phyloP scores from a whole-genome alignment of 1,284 basidiomycete genomes.

The Anthracocystis walkeri region DNA sequence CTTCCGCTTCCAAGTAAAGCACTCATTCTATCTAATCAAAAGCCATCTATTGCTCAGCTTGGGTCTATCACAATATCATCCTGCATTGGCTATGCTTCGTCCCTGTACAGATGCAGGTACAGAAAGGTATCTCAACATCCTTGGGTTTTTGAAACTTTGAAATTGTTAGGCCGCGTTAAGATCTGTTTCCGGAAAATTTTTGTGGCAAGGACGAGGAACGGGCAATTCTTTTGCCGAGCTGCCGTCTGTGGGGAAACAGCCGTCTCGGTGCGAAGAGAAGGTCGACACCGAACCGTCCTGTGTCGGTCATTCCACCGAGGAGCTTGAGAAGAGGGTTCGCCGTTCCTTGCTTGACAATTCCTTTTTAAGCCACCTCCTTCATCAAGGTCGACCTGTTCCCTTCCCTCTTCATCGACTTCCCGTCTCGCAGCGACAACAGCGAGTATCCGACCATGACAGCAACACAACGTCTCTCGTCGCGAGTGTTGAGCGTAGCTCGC shows the following conservation, averaged over 20 bases:
- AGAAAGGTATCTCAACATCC: too few relatives aligned
- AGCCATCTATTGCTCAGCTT: not conserved
- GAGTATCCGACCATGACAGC: slow-evolving; percentile 1
- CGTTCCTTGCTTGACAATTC: not conserved
- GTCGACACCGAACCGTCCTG: not conserved
- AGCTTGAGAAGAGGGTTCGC: not conserved
- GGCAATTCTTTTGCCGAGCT: slow-evolving; percentile 13
- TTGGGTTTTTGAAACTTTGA: not conserved
- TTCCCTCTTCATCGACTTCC: not conserved
- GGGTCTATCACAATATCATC: slow-evolving; percentile 10
- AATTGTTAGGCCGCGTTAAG: not conserved
- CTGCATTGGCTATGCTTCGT: slow-evolving; percentile 2
- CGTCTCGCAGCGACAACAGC: not conserved
- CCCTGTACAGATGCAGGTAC: not conserved
- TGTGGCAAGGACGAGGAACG: not conserved
- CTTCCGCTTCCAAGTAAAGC: slow-evolving; percentile 31
- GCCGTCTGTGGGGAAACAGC: not conserved
- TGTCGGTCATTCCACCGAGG: not conserved
- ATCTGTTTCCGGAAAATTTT: not conserved
- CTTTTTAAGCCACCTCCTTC: slow-evolving; percentile 4
- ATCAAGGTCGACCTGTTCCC: not conserved
- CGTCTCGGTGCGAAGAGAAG: not conserved
- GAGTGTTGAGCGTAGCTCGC: slow-evolving; percentile 7
- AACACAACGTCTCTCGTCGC: slow-evolving; percentile 11
- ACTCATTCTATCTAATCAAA: not conserved